Conservation (phyloP, 768 basidiomycete genomes). For the Panaeolus cyanescens region DNA sequence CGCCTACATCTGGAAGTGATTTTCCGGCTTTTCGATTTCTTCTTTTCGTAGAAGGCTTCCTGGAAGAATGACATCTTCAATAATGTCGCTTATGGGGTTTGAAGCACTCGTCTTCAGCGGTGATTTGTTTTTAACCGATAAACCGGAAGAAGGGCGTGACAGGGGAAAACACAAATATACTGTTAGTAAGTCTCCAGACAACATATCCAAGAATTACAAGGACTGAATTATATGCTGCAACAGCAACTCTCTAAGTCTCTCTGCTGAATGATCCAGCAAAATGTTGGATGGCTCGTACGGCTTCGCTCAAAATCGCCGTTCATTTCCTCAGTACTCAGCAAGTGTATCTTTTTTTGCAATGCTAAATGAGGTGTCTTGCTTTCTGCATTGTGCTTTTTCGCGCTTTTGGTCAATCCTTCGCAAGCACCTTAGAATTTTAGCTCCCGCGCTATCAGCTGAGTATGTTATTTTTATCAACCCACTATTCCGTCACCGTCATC, state of each 20-base stretch:
- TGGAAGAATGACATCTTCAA: not conserved
- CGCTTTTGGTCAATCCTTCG: not conserved
- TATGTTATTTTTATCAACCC: not conserved
- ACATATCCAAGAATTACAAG: too few relatives aligned
- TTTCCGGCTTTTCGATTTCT: not conserved
- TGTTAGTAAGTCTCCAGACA: too few relatives aligned
- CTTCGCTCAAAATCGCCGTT: too few relatives aligned
- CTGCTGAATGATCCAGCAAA: too few relatives aligned
- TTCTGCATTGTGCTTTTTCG: not conserved
- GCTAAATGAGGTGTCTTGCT: not conserved
- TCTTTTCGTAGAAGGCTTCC: not conserved
- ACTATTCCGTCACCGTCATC: not conserved
- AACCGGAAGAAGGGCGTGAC: too few relatives aligned
- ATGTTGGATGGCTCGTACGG: too few relatives aligned
- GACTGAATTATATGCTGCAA: too few relatives aligned
- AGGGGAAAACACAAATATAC: too few relatives aligned
- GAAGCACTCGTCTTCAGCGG: too few relatives aligned
- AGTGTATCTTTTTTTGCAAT: not conserved
- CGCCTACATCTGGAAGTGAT: not conserved
- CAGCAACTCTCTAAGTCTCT: too few relatives aligned
- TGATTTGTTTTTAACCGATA: too few relatives aligned
- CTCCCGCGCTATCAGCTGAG: not conserved
- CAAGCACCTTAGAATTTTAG: not conserved
- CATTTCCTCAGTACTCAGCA: not conserved
- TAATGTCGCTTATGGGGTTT: too few relatives aligned